A percentile compares a stretch with the other conserved stretches of the same genome.
phyloP scores from a whole-genome alignment of 192 early-diverging fungal species.

The Entomortierella beljakovae region DNA sequence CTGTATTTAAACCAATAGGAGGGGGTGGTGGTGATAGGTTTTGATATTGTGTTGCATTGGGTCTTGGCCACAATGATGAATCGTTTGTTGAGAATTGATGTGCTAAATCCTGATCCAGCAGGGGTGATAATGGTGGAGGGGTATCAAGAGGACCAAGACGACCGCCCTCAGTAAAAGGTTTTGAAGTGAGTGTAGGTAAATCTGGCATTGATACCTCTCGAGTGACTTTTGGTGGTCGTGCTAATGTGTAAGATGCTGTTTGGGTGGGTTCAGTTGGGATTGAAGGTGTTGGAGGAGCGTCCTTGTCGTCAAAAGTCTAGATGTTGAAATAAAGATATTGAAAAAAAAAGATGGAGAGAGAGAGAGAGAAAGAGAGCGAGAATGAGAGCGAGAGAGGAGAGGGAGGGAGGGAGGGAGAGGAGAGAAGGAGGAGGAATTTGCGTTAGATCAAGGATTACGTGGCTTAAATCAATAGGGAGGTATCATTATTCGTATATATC shows the following conservation, averaged over 20 bases:
- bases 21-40: neutral
- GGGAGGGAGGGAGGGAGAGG: no score
- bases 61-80: neutral
- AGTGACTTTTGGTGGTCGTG: neutral
- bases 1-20: neutral
- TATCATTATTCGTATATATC: neutral
- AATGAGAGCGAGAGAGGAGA: no score
- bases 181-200: constrained; percentile 6
- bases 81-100: neutral
- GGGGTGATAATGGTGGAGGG: constrained; percentile 36
- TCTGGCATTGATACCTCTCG: constrained; percentile 17
- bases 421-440: no score
- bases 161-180: neutral
- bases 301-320: constrained; percentile 50
- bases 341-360: no score
- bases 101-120: constrained; percentile 25
- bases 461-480: neutral
- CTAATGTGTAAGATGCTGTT: neutral
- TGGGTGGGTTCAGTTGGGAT: constrained; percentile 7
- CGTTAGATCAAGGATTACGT: no score
- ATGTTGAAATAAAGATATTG: neutral
- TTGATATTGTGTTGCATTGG: neutral
- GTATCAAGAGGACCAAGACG: constrained; percentile 31
- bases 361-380: no score
- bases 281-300: constrained; percentile 44